phyloP scores from a whole-genome alignment of 163 green algal genomes.

The Scenedesmus sp. region DNA sequence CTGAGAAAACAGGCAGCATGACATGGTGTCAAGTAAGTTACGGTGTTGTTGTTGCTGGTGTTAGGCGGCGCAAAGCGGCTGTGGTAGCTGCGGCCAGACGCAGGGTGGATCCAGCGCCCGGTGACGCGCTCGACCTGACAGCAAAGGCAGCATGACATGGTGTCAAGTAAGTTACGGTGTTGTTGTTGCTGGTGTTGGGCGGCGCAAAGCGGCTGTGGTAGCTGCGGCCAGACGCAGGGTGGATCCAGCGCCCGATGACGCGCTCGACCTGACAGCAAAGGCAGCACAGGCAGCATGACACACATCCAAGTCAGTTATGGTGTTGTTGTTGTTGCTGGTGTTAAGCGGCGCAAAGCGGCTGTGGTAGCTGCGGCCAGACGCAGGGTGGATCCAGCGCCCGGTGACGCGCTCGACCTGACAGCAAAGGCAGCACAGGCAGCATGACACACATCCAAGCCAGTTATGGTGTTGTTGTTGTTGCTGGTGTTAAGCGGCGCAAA shows the following conservation, averaged over 20 bases:
- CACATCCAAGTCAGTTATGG: background rate
- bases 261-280: background rate
- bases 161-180: background rate
- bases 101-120: too few species aligned
- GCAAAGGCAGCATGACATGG: background rate
- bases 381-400: too few species aligned
- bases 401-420: too few species aligned
- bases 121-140: background rate
- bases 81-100: too few species aligned
- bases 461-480: background rate
- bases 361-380: too few species aligned
- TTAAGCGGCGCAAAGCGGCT: background rate
- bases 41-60: background rate
- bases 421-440: background rate
- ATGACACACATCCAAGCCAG: background rate
- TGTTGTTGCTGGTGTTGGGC: too few species aligned
- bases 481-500: background rate
- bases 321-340: background rate
- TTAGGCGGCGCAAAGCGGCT: background rate
- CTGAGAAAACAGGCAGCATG: slow-evolving; percentile 52
- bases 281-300: background rate
- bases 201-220: background rate
- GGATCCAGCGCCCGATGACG: background rate
- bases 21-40: background rate
- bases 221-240: background rate